A percentile compares a stretch with the other conserved stretches of the same genome.
These are phyloP conservation scores for Pyrenula aspistea DNA, from an alignment of 495 filamentous ascomycete species.

Conservation along the genomic window DNA sequence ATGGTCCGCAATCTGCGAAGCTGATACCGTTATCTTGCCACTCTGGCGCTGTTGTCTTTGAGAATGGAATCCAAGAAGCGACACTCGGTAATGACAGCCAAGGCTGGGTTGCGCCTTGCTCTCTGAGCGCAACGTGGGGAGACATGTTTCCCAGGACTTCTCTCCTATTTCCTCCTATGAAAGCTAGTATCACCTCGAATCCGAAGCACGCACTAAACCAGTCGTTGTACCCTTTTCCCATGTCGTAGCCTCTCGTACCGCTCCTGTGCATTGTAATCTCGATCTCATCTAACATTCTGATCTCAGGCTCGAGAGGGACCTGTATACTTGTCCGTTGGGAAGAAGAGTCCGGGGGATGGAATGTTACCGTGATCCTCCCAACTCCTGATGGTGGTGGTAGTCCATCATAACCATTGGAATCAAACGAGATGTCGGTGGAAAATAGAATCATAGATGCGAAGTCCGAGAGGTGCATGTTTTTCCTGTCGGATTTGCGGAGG, in stretches of 20 bases:
- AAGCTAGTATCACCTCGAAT: constrained; percentile 52
- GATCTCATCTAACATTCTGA: constrained; percentile 32
- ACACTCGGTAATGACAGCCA: constrained; percentile 34
- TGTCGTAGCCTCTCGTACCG: constrained; percentile 50
- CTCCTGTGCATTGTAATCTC: constrained; percentile 52
- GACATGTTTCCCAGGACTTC: constrained; percentile 49
- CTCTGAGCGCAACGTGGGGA: constrained; percentile 17
- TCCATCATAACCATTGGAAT: constrained; percentile 10
- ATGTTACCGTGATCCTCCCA: constrained; percentile 44
- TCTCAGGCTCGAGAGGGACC: constrained; percentile 49
- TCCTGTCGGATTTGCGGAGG: constrained; percentile 29
- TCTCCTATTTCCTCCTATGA: constrained; percentile 51
- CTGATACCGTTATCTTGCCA: constrained; percentile 37
- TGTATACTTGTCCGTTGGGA: constrained; percentile 22
- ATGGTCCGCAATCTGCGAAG: constrained; percentile 74
- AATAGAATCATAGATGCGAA: constrained; percentile 61
- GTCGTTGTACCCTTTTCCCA: constrained; percentile 50
- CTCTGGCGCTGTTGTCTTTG: background rate
- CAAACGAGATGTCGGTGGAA: constrained; percentile 38
- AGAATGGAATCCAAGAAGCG: background rate
- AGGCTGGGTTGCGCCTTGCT: constrained; percentile 3
- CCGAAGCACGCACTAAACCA: constrained; percentile 71
- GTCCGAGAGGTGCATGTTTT: constrained; percentile 56
- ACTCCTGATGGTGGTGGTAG: background rate
- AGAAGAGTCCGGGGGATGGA: constrained; percentile 23